Percentiles rank a stretch among this genome's conserved stretches.
Conservation (phyloP, 345 rosid genomes). For the Eucalyptus curtisii region DNA sequence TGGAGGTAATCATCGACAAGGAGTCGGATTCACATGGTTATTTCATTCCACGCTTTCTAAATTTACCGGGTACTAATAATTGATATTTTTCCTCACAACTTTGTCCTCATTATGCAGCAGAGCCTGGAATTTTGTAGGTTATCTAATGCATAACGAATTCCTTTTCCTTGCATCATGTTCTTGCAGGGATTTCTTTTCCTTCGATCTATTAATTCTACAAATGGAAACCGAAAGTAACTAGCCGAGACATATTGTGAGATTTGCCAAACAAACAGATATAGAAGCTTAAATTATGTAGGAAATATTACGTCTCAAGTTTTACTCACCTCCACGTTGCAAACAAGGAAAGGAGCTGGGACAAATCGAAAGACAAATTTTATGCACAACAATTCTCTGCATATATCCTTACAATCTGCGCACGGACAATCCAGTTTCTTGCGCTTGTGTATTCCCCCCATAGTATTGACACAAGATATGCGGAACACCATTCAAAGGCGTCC, state of each 20-base stretch:
- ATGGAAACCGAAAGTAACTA: background rate
- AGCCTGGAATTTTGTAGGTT: background rate
- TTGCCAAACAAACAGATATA: background rate
- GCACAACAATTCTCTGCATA: background rate
- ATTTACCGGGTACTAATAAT: background rate
- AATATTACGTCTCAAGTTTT: background rate
- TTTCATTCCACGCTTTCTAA: background rate
- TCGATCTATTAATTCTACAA: background rate
- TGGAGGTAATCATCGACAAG: conserved; percentile 24
- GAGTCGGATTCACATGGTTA: background rate
- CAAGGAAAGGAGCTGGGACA: background rate
- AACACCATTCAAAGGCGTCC: background rate
- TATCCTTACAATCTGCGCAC: background rate
- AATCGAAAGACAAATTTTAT: background rate
- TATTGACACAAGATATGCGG: background rate
- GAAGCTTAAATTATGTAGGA: background rate
- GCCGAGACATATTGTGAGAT: background rate
- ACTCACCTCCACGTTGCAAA: background rate
- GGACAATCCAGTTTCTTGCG: background rate
- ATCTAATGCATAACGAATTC: background rate
- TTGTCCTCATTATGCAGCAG: background rate
- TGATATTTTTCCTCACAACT: background rate
- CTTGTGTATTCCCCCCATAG: background rate
- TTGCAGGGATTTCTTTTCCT: background rate
- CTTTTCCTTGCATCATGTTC: background rate